Percentiles rank a stretch among this genome's conserved stretches.
Evolutionary conservation across 305 asterid genomes (phyloP).

Genomic region (Fraxinus greggii): DNA sequence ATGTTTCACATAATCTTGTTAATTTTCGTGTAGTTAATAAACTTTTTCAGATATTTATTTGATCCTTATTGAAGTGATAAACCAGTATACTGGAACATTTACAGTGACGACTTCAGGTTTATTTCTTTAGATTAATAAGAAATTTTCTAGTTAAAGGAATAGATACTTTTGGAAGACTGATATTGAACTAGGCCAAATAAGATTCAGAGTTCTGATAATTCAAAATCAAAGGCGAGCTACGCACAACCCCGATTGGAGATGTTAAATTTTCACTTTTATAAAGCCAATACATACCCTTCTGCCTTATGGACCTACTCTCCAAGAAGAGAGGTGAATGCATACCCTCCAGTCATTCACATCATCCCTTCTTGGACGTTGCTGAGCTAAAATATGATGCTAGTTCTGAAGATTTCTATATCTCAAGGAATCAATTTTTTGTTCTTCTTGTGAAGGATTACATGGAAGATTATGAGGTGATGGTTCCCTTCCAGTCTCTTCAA

Average conservation of each 20-base stretch:
- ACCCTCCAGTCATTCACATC: background rate
- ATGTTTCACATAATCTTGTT: background rate
- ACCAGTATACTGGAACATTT: background rate
- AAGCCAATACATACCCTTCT: background rate
- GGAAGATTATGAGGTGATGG: slow-evolving; percentile 95
- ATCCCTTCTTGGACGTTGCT: background rate
- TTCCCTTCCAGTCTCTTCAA: slow-evolving; percentile 86
- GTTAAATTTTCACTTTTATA: background rate
- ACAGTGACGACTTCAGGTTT: background rate
- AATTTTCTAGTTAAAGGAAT: background rate
- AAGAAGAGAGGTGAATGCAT: background rate
- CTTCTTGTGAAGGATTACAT: slow-evolving; percentile 66
- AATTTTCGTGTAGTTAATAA: background rate
- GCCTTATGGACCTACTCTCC: background rate
- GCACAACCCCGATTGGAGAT: background rate
- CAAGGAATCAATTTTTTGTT: slow-evolving; percentile 8
- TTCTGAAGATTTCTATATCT: background rate
- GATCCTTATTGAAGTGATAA: background rate
- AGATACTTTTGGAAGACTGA: background rate
- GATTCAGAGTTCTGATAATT: background rate
- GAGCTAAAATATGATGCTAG: background rate
- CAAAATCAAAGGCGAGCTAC: background rate
- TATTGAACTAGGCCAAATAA: background rate
- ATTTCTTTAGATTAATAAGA: background rate
- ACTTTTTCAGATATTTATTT: background rate